Evolutionary conservation across 805 yeast genomes (phyloP).

Genomic region (Metschnikowia koreensis): DNA sequence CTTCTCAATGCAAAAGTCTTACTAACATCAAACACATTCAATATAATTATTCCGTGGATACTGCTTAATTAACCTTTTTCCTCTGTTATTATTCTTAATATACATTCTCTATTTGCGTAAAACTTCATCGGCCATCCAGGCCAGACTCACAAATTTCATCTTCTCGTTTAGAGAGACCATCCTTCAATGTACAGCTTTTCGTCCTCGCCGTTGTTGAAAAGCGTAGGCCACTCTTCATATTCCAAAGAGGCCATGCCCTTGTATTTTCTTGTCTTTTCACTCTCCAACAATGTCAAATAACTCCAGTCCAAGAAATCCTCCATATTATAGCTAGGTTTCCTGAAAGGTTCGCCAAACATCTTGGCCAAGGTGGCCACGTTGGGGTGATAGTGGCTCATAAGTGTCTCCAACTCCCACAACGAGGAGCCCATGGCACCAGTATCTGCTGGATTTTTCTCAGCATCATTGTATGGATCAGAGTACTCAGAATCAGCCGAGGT

Average conservation of each 20-base stretch:
- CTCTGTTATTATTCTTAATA: not conserved
- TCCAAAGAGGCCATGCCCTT: constrained; percentile 78
- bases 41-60: no score
- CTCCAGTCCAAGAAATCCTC: constrained; percentile 96
- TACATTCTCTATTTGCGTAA: not conserved
- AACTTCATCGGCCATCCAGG: not conserved
- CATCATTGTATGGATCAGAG: constrained; percentile 64
- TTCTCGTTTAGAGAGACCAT: constrained; percentile 13
- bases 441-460: constrained; percentile 69
- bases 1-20: no score
- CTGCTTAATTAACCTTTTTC: not conserved
- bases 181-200: constrained; percentile 18
- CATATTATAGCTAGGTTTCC: constrained; percentile 79
- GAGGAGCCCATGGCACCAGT: constrained; percentile 84
- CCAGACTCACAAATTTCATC: not conserved
- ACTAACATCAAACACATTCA: no score
- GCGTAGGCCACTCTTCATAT: constrained; percentile 51
- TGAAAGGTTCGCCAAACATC: constrained; percentile 85
- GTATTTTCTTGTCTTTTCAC: constrained; percentile 62
- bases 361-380: constrained; percentile 90
- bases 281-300: constrained; percentile 61
- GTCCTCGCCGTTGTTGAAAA: constrained; percentile 26
- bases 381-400: constrained; percentile 87
- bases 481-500: constrained; percentile 27
- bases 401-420: constrained; percentile 84